Conservation (phyloP, 805 yeast genomes). For the Kuraishia hungarica region DNA sequence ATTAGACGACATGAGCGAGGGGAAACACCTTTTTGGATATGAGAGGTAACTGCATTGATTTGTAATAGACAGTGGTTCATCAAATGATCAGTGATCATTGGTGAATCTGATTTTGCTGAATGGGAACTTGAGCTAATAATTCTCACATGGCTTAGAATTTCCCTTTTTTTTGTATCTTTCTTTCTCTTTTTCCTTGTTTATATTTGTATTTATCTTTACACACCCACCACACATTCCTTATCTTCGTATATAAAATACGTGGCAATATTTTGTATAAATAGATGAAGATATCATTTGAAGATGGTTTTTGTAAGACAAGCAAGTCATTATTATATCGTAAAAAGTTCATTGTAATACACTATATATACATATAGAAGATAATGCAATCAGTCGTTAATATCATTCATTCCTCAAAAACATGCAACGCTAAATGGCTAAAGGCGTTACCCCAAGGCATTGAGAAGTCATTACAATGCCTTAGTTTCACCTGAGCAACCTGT, state of each 20-base stretch:
- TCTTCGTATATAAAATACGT: conserved; percentile 7
- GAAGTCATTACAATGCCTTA: conserved; percentile 5
- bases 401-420: conserved; percentile 2
- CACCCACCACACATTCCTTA: background rate
- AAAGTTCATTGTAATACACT: background rate
- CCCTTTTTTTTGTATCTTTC: background rate
- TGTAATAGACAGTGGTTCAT: background rate
- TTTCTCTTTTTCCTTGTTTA: background rate
- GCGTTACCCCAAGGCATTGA: conserved; percentile 13
- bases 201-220: background rate
- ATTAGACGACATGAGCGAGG: background rate
- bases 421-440: conserved; percentile 17
- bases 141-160: background rate
- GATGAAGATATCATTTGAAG: background rate
- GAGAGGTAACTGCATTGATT: background rate
- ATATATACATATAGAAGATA: background rate
- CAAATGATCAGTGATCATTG: background rate
- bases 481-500: background rate
- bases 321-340: background rate
- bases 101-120: conserved; percentile 1
- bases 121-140: background rate
- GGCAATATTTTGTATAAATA: conserved; percentile 8
- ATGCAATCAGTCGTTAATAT: background rate
- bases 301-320: too few species aligned
- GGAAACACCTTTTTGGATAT: background rate